Conservation (phyloP, 2,329 filamentous ascomycete genomes). For the Samsoniella hepiali region DNA sequence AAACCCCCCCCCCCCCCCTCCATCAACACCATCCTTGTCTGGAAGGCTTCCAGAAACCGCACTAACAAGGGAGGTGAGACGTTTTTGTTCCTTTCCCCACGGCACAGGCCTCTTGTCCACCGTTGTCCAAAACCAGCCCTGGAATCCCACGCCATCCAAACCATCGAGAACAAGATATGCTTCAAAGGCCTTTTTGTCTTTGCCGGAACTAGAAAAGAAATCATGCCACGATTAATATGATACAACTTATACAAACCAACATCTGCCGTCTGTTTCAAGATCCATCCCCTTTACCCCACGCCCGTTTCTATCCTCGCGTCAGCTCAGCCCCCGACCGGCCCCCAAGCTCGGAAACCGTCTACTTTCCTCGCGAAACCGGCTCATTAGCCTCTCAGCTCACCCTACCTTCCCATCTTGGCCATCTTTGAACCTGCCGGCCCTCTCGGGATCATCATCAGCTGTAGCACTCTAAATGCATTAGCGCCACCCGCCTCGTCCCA, state of each 20-base stretch:
- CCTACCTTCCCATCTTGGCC: not conserved
- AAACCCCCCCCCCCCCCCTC: no score
- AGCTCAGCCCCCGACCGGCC: no score
- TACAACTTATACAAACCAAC: not conserved
- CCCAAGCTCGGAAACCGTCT: no score
- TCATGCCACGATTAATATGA: no score
- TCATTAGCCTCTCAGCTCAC: no score
- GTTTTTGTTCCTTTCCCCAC: not conserved
- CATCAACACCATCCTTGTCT: not conserved
- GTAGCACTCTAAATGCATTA: not conserved
- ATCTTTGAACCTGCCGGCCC: not conserved
- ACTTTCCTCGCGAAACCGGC: no score
- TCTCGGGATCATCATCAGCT: no score
- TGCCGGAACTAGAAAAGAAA: no score
- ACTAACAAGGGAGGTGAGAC: constrained; percentile 5
- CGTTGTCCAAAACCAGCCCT: not conserved
- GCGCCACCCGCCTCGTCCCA: not conserved
- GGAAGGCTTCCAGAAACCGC: not conserved
- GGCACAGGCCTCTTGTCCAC: not conserved
- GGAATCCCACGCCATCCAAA: not conserved
- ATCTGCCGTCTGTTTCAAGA: no score
- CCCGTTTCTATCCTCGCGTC: no score
- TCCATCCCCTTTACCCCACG: no score
- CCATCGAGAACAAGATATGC: not conserved
- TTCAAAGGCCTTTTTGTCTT: no score